phyloP scores from a whole-genome alignment of 202 grass and related monocot species.

The Elaeis oleifera region DNA sequence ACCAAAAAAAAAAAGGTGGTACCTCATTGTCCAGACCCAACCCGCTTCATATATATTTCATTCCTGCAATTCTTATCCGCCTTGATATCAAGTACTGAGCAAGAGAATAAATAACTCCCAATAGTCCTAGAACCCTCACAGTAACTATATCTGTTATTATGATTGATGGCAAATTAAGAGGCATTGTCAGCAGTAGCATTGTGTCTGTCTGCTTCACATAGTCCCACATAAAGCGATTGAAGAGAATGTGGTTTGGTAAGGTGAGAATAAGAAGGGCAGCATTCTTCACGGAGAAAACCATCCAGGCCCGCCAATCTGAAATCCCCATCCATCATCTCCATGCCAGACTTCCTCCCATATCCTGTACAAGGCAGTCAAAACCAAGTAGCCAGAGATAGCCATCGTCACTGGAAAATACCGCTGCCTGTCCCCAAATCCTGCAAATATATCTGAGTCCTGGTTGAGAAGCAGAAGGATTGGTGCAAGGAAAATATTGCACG shows the following conservation, averaged over 20 bases:
- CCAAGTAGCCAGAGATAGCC: conserved; percentile 67
- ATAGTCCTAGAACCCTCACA: conserved; percentile 82
- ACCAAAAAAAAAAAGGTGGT: conserved; percentile 14
- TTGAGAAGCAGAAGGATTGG: conserved; percentile 91
- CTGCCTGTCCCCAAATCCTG: conserved; percentile 88
- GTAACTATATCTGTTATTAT: conserved; percentile 81
- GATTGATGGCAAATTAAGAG: conserved; percentile 81
- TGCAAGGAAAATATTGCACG: conserved; percentile 91
- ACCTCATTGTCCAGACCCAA: conserved; percentile 7
- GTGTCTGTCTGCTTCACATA: conserved; percentile 87
- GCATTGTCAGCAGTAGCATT: conserved; percentile 75
- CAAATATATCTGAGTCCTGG: conserved; percentile 91
- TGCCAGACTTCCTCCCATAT: conserved; percentile 84
- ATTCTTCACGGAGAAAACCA: conserved; percentile 95
- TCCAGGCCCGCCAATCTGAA: conserved; percentile 73
- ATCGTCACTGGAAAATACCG: conserved; percentile 85
- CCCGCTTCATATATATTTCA: conserved; percentile 87
- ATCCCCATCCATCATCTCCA: conserved; percentile 54
- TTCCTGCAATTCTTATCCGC: conserved; percentile 86
- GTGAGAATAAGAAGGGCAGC: conserved; percentile 65
- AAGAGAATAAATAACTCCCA: conserved; percentile 89
- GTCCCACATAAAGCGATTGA: conserved; percentile 99
- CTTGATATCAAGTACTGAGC: conserved; percentile 82
- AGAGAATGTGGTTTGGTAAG: conserved; percentile 92
- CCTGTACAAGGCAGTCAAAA: conserved; percentile 69